These are phyloP conservation scores for Trichophyton simii DNA, from an alignment of 2,329 filamentous ascomycete species.

Conservation along the genomic window DNA sequence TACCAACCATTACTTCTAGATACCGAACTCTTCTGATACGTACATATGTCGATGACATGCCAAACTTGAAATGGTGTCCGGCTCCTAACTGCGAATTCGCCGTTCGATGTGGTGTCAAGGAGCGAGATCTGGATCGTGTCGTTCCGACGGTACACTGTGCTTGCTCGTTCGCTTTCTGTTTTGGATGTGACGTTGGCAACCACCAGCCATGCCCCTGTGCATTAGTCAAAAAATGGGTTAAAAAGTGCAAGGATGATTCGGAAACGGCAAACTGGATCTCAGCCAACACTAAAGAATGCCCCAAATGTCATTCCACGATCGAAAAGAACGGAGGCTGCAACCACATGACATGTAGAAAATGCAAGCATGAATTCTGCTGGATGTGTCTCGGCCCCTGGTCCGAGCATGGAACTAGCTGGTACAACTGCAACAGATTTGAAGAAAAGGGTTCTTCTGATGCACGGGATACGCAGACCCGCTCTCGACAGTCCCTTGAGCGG, in stretches of 20 bases:
- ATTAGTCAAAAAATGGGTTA: slow-evolving; percentile 87
- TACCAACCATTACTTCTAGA: slow-evolving; percentile 30
- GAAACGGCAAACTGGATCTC: slow-evolving; percentile 99
- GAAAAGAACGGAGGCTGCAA: slow-evolving; percentile 98
- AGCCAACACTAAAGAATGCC: slow-evolving; percentile 96
- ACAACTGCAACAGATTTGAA: slow-evolving; percentile 96
- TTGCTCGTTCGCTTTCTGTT: slow-evolving; percentile 84
- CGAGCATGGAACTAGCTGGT: slow-evolving; percentile 97
- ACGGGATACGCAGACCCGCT: slow-evolving; percentile 81
- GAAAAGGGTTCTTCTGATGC: slow-evolving; percentile 90
- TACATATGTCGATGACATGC: slow-evolving; percentile 95
- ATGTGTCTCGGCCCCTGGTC: slow-evolving; percentile 99
- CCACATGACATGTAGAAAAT: slow-evolving; percentile 95
- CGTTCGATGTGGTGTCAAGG: slow-evolving; percentile 75
- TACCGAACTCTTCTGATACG: slow-evolving; percentile 80
- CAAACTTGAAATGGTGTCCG: slow-evolving; percentile 92
- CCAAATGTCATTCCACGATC: slow-evolving; percentile 89
- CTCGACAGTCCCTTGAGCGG: slow-evolving; percentile 79
- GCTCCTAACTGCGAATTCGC: slow-evolving; percentile 95
- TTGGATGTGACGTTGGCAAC: slow-evolving; percentile 78
- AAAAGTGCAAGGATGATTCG: slow-evolving; percentile 96
- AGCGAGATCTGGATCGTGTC: slow-evolving; percentile 68
- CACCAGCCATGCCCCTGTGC: slow-evolving; percentile 88
- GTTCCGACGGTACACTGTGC: slow-evolving; percentile 82
- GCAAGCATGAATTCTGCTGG: slow-evolving; percentile 96